Evolutionary conservation across 148 eudicot genomes (phyloP).

Genomic region (Rhododendron vialii): DNA sequence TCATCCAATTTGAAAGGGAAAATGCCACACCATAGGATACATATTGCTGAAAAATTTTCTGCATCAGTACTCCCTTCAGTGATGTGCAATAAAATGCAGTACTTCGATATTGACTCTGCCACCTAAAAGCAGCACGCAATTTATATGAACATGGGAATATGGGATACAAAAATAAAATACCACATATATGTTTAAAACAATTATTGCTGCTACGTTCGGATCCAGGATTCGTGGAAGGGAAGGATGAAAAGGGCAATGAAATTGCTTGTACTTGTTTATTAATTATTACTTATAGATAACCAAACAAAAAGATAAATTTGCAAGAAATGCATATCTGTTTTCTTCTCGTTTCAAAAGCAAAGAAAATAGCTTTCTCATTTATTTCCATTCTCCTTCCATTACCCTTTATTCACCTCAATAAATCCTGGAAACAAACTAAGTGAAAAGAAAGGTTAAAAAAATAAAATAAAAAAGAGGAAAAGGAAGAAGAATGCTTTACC

Average conservation of each 20-base stretch:
- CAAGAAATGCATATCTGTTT: background rate
- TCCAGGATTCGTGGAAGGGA: background rate
- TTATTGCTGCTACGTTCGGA: background rate
- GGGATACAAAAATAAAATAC: background rate
- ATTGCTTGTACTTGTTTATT: background rate
- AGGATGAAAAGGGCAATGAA: background rate
- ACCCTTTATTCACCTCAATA: background rate
- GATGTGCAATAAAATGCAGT: constrained; percentile 57
- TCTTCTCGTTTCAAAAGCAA: background rate
- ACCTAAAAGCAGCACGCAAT: constrained; percentile 33
- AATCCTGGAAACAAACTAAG: background rate
- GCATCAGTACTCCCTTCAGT: constrained; percentile 55
- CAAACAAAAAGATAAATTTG: background rate
- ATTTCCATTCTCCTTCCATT: background rate
- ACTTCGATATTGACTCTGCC: constrained; percentile 40
- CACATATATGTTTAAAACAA: background rate
- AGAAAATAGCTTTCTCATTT: background rate
- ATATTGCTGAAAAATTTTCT: constrained; percentile 50
- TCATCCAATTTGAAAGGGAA: background rate
- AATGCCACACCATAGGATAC: constrained; percentile 33
- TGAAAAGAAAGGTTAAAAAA: background rate
- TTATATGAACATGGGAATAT: constrained; percentile 13
- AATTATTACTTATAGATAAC: background rate
- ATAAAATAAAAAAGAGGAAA: background rate
- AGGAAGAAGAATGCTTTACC: constrained; percentile 13